These are phyloP conservation scores for Trichoderma gracile DNA, from an alignment of 2,329 filamentous ascomycete genomes.

Conservation along the genomic window DNA sequence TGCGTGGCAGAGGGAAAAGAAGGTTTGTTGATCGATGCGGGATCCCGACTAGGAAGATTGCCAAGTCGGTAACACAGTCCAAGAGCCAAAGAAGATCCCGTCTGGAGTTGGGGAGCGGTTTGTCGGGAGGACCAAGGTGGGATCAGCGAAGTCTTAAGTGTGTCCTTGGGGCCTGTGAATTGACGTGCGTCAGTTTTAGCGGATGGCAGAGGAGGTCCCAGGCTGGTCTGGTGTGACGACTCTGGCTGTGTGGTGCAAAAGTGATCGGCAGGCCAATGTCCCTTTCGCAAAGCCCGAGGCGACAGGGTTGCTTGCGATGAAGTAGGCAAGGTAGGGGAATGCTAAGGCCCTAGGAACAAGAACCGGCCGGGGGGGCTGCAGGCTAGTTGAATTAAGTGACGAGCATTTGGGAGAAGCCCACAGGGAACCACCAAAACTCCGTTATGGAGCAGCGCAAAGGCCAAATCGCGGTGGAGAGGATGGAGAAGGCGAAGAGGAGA, in stretches of 20 bases:
- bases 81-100: conserved; percentile 42
- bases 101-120: conserved; percentile 37
- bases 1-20: conserved; percentile 26
- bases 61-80: conserved; percentile 49
- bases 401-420: conserved; percentile 24
- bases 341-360: conserved; percentile 36
- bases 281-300: conserved; percentile 50
- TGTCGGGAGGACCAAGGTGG: conserved; percentile 43
- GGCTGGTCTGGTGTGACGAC: conserved; percentile 48
- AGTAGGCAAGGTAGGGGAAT: conserved; percentile 44
- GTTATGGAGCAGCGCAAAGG: conserved; percentile 21
- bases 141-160: conserved; percentile 64
- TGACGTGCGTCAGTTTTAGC: conserved; percentile 43
- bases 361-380: conserved; percentile 38
- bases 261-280: conserved; percentile 58
- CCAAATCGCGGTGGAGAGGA: conserved; percentile 25
- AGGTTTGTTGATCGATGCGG: conserved; percentile 55
- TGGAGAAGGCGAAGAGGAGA: conserved; percentile 24
- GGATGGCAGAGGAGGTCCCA: conserved; percentile 30
- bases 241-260: conserved; percentile 46
- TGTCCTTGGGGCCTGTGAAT: conserved; percentile 39
- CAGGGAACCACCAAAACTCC: conserved; percentile 19
- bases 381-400: conserved; percentile 34
- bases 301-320: conserved; percentile 48
- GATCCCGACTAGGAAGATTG: conserved; percentile 47